Base-by-base conservation (phyloP, 768 basidiomycete species). In the Mycena leptocephala region DNA sequence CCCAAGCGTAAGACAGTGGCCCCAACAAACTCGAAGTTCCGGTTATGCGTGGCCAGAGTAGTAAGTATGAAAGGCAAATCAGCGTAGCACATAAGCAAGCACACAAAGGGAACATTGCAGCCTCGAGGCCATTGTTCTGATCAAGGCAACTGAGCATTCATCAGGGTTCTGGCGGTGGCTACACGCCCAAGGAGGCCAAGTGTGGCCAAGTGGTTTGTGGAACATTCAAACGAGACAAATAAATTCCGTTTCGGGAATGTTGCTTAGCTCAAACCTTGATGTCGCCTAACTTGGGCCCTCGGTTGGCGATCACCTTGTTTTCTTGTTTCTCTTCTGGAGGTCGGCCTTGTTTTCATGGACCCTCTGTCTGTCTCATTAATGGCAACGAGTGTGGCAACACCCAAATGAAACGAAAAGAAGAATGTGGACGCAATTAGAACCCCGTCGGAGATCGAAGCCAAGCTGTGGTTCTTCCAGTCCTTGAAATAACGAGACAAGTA, bases 401-500 rank as follows among this genome's bases (percentile, higher is more conserved):
- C 59, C 58, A 67, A 62, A 59, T 56, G 65, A 62, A n/a, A n/a
- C n/a, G n/a, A n/a, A n/a, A 67, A 51, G 61, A 43, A 59, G 66
- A 26, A 35, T 32, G 28, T 56, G 62, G 22, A 37, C 69, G 53
- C 75, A 76, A 76, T 76, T 71, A 76, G 75, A 76, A 64, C 41
- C 74, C 9, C 33, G 58, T 64, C 53, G 74, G 61, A 69, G 63
- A 59, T 48, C 41, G 48, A 75, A 43, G 32, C 16, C n/a, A 30
- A 30, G 73, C 18, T 35, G 53, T 59, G 74, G 46, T 69, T 69
- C 74, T 75, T 74, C 59, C 56, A 73, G 33, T 75, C 39, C 59
- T 63, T 70, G 68, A 16, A 46, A 66, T 24, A 32, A 28, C 32
- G 46, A 39, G 53, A 74, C 16, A 59, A 58, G 39, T 16, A 46